These are phyloP conservation scores for Kodamaea kaohsiungensis DNA, from an alignment of 805 yeast species.

Conservation along the genomic window DNA sequence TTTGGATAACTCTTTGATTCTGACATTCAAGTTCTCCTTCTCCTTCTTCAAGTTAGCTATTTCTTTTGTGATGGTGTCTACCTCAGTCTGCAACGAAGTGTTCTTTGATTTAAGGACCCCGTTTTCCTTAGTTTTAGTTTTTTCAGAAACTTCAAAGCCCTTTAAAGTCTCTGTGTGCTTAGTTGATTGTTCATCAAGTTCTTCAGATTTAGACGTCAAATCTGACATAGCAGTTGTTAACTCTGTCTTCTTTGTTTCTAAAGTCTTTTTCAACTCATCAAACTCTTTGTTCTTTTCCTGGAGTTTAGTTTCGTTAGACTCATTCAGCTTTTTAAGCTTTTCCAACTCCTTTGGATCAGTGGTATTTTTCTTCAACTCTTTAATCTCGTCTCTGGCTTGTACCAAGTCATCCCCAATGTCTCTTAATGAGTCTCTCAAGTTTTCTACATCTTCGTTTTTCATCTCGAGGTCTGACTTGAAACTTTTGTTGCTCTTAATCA, in stretches of 20 bases:
- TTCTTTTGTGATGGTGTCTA: conserved; percentile 26
- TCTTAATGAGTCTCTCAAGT: conserved; percentile 71
- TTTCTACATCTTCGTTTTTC: conserved; percentile 65
- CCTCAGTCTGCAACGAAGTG: conserved; percentile 15
- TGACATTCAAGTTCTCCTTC: conserved; percentile 37
- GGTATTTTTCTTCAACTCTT: conserved; percentile 25
- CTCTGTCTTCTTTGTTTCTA: conserved; percentile 1
- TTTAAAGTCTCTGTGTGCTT: background rate
- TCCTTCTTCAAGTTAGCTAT: conserved; percentile 29
- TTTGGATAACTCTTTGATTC: conserved; percentile 30
- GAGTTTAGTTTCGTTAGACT: background rate
- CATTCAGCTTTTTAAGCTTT: conserved; percentile 7
- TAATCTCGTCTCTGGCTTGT: conserved; percentile 60
- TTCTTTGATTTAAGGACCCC: conserved; percentile 15
- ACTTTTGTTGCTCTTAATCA: conserved; percentile 17
- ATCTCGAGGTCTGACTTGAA: conserved; percentile 32
- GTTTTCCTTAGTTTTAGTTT: conserved; percentile 21
- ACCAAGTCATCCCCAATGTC: conserved; percentile 82
- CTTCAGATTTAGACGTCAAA: background rate
- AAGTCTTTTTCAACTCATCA: background rate
- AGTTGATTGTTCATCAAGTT: background rate
- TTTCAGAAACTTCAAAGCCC: conserved; percentile 18
- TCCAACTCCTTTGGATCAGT: conserved; percentile 9
- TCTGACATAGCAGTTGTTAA: background rate
- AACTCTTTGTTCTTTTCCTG: background rate